Conservation (phyloP, 2,329 filamentous ascomycete species). For the Teratosphaeriaceae sp. region DNA sequence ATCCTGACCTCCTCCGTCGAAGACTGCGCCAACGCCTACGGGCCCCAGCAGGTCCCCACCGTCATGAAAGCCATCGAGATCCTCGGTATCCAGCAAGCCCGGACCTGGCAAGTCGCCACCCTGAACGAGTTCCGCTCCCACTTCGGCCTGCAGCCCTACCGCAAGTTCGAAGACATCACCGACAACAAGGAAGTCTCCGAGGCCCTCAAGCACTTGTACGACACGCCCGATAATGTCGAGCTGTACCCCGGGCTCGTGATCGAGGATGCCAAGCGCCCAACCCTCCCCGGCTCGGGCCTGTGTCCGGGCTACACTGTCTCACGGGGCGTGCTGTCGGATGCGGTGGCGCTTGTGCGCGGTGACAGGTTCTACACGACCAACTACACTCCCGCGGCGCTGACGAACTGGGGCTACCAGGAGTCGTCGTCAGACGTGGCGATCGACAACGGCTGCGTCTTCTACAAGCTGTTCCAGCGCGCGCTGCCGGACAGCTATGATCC, state of each 20-base stretch:
- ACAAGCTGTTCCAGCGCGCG: slow-evolving; percentile 46
- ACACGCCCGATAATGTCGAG: slow-evolving; percentile 60
- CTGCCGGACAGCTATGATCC: slow-evolving; percentile 44
- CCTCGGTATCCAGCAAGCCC: slow-evolving; percentile 55
- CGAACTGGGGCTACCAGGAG: slow-evolving; percentile 43
- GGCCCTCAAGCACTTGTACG: slow-evolving; percentile 53
- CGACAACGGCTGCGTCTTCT: slow-evolving; percentile 45
- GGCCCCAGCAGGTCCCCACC: slow-evolving; percentile 52
- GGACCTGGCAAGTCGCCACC: slow-evolving; percentile 55
- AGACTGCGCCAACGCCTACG: slow-evolving; percentile 54
- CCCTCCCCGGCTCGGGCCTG: slow-evolving; percentile 47
- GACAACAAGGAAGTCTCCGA: slow-evolving; percentile 49
- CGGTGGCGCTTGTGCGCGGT: slow-evolving; percentile 51
- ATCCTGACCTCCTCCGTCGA: slow-evolving; percentile 55
- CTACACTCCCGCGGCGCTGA: slow-evolving; percentile 30
- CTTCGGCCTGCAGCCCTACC: slow-evolving; percentile 52
- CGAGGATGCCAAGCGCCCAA: slow-evolving; percentile 50
- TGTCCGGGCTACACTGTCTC: slow-evolving; percentile 49
- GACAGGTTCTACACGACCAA: slow-evolving; percentile 53
- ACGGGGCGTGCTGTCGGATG: slow-evolving; percentile 53
- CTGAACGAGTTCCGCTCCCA: slow-evolving; percentile 61
- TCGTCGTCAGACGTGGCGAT: slow-evolving; percentile 38
- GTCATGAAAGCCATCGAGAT: slow-evolving; percentile 56
- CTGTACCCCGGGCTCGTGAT: slow-evolving; percentile 62
- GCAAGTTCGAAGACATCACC: slow-evolving; percentile 54